These are phyloP conservation scores for Nakazawaea wickerhamii DNA, from an alignment of 805 yeast species.

Conservation along the genomic window DNA sequence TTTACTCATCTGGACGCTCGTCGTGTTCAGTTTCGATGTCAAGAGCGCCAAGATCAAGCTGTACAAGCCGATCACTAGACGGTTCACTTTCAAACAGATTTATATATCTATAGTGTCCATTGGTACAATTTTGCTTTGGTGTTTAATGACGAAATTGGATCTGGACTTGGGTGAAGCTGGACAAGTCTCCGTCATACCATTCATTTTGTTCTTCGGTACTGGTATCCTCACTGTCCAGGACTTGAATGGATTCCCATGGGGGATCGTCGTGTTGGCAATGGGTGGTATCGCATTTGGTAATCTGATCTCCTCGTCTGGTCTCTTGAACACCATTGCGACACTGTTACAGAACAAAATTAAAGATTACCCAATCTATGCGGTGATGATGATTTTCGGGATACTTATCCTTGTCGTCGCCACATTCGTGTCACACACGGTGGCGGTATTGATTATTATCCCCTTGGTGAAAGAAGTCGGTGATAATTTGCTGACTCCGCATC, in stretches of 20 bases:
- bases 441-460: constrained; percentile 47
- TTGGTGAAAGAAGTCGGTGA: constrained; percentile 45
- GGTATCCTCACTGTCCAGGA: constrained; percentile 43
- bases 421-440: constrained; percentile 50
- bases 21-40: constrained; percentile 50
- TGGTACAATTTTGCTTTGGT: constrained; percentile 43
- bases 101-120: constrained; percentile 37
- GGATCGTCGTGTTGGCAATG: constrained; percentile 49
- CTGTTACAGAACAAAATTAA: constrained; percentile 37
- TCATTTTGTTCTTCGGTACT: constrained; percentile 43
- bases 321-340: constrained; percentile 39
- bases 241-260: constrained; percentile 49
- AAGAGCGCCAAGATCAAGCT: constrained; percentile 41
- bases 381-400: constrained; percentile 43
- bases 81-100: constrained; percentile 38
- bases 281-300: constrained; percentile 51
- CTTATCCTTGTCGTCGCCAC: constrained; percentile 48
- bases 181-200: constrained; percentile 41
- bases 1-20: constrained; percentile 39
- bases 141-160: constrained; percentile 37
- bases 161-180: constrained; percentile 44
- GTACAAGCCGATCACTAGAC: constrained; percentile 40
- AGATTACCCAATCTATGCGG: constrained; percentile 37
- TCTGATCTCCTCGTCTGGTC: constrained; percentile 45
- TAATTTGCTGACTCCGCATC: constrained; percentile 39